Base-by-base conservation (phyloP, 2,329 filamentous ascomycete genomes). In the Cordyceps cicadae region DNA sequence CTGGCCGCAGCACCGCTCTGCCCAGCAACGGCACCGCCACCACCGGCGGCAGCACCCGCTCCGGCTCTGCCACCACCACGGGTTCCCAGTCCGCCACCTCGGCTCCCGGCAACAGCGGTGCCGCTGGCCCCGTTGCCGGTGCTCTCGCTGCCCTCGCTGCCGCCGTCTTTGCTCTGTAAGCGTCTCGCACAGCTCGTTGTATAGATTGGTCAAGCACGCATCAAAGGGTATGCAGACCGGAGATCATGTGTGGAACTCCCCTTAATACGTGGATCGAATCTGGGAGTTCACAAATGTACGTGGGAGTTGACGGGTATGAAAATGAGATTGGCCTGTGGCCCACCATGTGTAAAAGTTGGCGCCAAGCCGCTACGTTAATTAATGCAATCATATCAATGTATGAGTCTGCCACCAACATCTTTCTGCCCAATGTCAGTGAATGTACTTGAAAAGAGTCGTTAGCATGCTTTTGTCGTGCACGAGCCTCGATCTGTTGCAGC, bases 141-240 rank as follows among this genome's bases (percentile, higher is more conserved):
- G 64, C 67, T 11, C 34, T 74, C 9, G 67, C 71, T 19, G 71
- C 71, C 49, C 59, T 72, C 17, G 24, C 72, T 43, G 72, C 69
- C 34, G 70, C 68, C 34, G 67, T 65, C 39, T 37, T 72, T 60
- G 72, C 71, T 64, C 66, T 74, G 66, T 75, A 71, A 69, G 58
- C 26, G 26, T 12, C 21, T 43, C 12, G 8, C n/a, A 39, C 26
- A 19, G 21, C 7, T 21, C 17, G 11, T 46, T 46, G 8, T 32
- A 48, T 11, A 57, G 43, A 19, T 11, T 37, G 34, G 34, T 37
- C 34, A 37, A 3, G 34, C 34, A 9, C 14, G 12, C 34, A 37
- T 37, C n/a, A 11, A 1, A 3, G 11, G 34, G 9, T 37, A 11
- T 24, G 32, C 46, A n/a, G 24, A 45, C 24, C 9, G 32, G 43